Evolutionary conservation across 1,284 basidiomycete genomes (phyloP).

Genomic region (Boletus hoseneyae): DNA sequence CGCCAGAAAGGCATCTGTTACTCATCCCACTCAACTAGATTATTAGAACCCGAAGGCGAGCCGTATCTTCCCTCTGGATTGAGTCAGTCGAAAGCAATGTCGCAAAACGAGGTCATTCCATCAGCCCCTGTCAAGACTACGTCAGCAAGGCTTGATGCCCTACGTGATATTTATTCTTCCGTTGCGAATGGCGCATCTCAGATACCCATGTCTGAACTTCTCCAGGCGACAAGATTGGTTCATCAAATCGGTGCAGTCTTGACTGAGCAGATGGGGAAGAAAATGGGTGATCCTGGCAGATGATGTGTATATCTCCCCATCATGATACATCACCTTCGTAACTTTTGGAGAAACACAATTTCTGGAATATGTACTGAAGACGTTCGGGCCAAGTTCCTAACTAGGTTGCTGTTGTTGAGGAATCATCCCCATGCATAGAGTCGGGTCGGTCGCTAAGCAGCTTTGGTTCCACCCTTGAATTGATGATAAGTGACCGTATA

Average conservation of each 20-base stretch:
- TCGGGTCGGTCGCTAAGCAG: background rate
- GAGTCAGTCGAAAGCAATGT: constrained; percentile 4
- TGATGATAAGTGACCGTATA: background rate
- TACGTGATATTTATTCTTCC: constrained; percentile 35
- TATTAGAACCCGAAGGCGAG: constrained; percentile 2
- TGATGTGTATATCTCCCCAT: constrained; percentile 3
- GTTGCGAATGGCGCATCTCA: constrained; percentile 38
- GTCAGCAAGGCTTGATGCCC: constrained; percentile 32
- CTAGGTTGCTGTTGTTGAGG: too few relatives aligned
- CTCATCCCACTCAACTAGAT: background rate
- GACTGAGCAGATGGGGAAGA: constrained; percentile 37
- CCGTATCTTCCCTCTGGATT: background rate
- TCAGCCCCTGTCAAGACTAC: constrained; percentile 29
- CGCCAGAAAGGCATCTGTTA: background rate
- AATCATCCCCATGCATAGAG: too few relatives aligned
- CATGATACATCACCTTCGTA: background rate
- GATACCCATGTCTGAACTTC: constrained; percentile 36
- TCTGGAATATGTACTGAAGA: too few relatives aligned
- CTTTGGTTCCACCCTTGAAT: constrained; percentile 12
- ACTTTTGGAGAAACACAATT: too few relatives aligned
- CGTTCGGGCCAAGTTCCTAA: too few relatives aligned
- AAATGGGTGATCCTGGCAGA: constrained; percentile 15
- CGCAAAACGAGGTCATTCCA: constrained; percentile 10
- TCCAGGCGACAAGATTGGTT: constrained; percentile 36
- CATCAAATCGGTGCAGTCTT: constrained; percentile 37